Evolutionary conservation across 805 yeast species (phyloP), one percentile per base, ranked within the genome.

Genomic region (Lipomyces chichibuensis): DNA sequence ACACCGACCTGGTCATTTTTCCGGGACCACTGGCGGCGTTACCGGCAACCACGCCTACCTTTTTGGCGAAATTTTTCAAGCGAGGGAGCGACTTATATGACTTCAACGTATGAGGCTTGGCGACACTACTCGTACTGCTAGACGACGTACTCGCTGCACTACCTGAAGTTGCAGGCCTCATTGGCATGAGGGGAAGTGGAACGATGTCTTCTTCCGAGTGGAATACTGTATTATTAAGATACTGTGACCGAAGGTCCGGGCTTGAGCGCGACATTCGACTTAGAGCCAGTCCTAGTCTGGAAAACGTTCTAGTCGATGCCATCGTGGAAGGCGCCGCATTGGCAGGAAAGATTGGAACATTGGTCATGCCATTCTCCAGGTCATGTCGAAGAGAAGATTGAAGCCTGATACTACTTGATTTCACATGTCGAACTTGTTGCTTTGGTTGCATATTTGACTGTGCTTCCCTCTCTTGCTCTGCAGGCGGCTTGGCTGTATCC

Each of bases 201-300:
- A 35, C 5, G n/a, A n/a, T 23, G 29, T 32, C 27, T 13, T n/a
- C 43, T 13, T 14, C 33, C 3, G 9, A 25, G 57, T 13, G 57
- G 20, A 20, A 60, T 14, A 14, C 32, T 13, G 65, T 25, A n/a
- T 46, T 37, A 20, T 37, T 51, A n/a, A 57, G 43, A 62, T 33
- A 62, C 13, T 62, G 62, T 3, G 68, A 56, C 17, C 60, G 62
- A 29, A 65, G 56, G 56, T 65, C 68, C 5, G 69, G 69, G 25
- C 66, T 53, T n/a, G 69, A 65, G 32, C 61, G 65, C 6, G 69
- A 61, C 57, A 49, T 27, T 20, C 62, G 57, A 52, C 33, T 52
- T 25, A 52, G 33, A 3, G 9, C 13, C 23, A 43, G 23, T 43
- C 49, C 49, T 17, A 43, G 23, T 6, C 37, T 54, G 23, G 37